Evolutionary conservation across 2,329 filamentous ascomycete species (phyloP), one percentile per base, ranked within the genome.

Genomic region (Helotiales sp.): DNA sequence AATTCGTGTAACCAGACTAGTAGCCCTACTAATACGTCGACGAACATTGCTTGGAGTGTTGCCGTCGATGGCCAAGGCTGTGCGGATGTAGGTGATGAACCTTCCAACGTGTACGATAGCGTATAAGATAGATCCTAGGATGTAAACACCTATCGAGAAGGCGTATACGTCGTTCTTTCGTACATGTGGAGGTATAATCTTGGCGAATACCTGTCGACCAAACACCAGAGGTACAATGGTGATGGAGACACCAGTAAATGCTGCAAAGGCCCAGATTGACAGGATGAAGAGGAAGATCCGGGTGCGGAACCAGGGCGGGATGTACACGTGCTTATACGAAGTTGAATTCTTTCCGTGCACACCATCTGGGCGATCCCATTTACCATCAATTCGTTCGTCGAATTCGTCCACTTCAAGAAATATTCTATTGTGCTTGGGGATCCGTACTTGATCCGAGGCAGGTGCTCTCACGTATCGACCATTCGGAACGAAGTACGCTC

Each of bases 91-190:
- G 64, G 25, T 70, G 72, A 78, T 3, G 62, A 66, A 58, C 61
- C 70, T 34, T 12, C 72, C 75, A 17, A 79, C 64, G 69, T 87
- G 83, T 63, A 85, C 76, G 27, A 81, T 65, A 40, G 82, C 74
- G 71, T 93, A 96, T 2, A 83, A 76, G 1, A 84, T 69, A 3
- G 83, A 85, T 10, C 90, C 91, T 4, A 96, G 79, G 25, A 91
- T 78, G 70, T 96, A 96, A 38, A 96, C 82, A 13, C 95, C 95
- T 29, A 95, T 86, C 52, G 91, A 96, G 72, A 97, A 96, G 12
- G 95, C 93, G 68, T 99, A 98, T 25, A 99, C 89, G 72, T 99
- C 95, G 73, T 98, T 99, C 70, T 93, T 89, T 38, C 84, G 84
- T 48, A 90, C 82, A 60, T 89, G 81, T 0, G 79, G 75, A 4